These are phyloP conservation scores for Capsella bursapastoris DNA, from an alignment of 345 rosid genomes.

Conservation along the genomic window DNA sequence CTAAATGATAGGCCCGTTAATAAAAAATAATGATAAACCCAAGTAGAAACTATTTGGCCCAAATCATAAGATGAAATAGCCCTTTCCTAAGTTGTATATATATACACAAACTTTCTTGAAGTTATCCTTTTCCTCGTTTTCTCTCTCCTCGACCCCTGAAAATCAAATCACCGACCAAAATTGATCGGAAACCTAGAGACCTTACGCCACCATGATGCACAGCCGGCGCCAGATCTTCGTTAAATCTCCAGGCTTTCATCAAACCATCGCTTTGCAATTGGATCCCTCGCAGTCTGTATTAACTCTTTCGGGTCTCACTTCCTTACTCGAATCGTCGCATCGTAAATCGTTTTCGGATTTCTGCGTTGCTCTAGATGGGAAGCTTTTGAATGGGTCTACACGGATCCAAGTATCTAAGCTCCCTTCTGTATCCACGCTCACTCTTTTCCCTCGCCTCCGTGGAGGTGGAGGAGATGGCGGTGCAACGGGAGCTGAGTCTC, in stretches of 20 bases:
- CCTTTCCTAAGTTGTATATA: too few relatives aligned
- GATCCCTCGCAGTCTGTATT: slow-evolving; percentile 47
- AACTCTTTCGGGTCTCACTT: slow-evolving; percentile 53
- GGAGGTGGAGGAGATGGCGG: slow-evolving; percentile 99
- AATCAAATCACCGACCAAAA: slow-evolving; percentile 12
- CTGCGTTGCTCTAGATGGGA: slow-evolving; percentile 68
- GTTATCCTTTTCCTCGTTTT: too few relatives aligned
- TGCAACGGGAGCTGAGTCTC: slow-evolving; percentile 94
- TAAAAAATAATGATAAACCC: neutral
- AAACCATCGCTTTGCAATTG: slow-evolving; percentile 49
- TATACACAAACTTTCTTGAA: too few relatives aligned
- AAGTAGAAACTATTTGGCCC: neutral
- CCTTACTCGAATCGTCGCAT: slow-evolving; percentile 35
- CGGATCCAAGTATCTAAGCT: slow-evolving; percentile 50
- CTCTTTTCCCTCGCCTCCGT: slow-evolving; percentile 56
- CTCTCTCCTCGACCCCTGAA: neutral
- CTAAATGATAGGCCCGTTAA: neutral
- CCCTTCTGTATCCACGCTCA: slow-evolving; percentile 62
- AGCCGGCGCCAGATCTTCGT: slow-evolving; percentile 53
- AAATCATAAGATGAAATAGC: neutral
- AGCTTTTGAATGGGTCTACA: slow-evolving; percentile 53
- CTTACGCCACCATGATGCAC: slow-evolving; percentile 18
- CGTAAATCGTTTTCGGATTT: slow-evolving; percentile 42
- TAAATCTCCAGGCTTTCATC: slow-evolving; percentile 42
- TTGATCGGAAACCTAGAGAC: slow-evolving; percentile 37